Percentiles rank a stretch among this genome's conserved stretches.
Conservation (phyloP, 1,139 yeast species). For the Saccharomyces pastorianus region DNA sequence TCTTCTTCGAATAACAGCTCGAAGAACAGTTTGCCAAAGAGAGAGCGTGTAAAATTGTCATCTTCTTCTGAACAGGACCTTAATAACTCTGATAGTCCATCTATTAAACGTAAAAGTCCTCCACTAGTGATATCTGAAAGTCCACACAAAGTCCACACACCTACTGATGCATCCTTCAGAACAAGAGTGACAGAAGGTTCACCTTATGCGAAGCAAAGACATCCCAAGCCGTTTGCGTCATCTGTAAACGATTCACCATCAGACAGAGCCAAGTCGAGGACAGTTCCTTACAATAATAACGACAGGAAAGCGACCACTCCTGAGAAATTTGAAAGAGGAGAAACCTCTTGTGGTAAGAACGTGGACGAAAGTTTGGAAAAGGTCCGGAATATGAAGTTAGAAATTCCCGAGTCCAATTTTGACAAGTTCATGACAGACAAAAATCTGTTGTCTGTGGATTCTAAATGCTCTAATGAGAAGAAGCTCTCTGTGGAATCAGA, state of each 20-base stretch:
- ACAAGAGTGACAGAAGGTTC: background rate
- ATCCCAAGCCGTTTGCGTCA: background rate
- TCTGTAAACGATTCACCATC: background rate
- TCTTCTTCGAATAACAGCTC: background rate
- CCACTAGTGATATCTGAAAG: background rate
- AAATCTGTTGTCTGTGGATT: background rate
- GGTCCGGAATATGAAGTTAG: background rate
- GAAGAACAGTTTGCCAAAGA: background rate
- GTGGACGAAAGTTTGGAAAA: background rate
- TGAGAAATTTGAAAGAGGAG: background rate
- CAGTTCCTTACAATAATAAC: background rate
- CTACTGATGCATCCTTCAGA: background rate
- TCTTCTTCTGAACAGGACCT: background rate
- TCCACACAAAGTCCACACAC: background rate
- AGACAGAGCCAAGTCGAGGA: background rate
- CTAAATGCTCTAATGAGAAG: background rate
- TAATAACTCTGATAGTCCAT: background rate
- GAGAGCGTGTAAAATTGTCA: background rate
- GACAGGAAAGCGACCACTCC: background rate
- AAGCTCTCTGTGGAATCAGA: constrained; percentile 4
- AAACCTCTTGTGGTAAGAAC: background rate
- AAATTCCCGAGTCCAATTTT: constrained; percentile 2
- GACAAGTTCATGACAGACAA: background rate
- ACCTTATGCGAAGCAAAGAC: background rate
- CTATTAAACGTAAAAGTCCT: background rate